These are phyloP conservation scores for Paraurostyla sp. DNA, from an alignment of 73 alveolate genomes.

Conservation along the genomic window DNA sequence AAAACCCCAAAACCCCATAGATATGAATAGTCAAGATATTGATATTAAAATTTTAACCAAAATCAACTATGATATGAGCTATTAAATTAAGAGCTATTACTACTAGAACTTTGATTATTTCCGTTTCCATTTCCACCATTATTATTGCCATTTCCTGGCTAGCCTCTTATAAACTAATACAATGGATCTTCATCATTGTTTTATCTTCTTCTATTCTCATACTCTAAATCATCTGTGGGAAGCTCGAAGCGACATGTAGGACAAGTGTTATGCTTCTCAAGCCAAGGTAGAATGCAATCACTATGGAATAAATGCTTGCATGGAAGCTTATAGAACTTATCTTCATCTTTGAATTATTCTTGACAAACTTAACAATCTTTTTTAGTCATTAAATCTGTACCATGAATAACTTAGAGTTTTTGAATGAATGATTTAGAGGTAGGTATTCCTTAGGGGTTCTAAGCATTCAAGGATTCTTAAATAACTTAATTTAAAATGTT, in stretches of 20 bases:
- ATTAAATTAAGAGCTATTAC: too few relatives aligned
- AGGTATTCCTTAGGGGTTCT: constrained; percentile 7
- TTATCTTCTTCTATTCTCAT: constrained; percentile 85
- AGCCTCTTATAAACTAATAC: background rate
- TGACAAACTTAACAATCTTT: constrained; percentile 78
- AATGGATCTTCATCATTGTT: background rate
- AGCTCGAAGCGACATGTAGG: constrained; percentile 97
- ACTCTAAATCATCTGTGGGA: constrained; percentile 95
- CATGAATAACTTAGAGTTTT: background rate
- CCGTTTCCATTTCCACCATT: constrained; percentile 4
- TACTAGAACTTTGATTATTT: too few relatives aligned
- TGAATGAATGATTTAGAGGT: constrained; percentile 5
- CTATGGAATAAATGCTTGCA: constrained; percentile 86
- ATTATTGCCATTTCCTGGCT: background rate
- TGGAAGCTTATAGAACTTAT: constrained; percentile 70
- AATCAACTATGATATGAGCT: constrained; percentile 12
- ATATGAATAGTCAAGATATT: too few relatives aligned
- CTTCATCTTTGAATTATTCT: constrained; percentile 69
- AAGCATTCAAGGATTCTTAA: background rate
- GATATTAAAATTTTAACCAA: too few relatives aligned
- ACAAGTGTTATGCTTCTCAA: constrained; percentile 94
- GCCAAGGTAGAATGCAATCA: constrained; percentile 89
- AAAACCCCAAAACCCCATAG: too few relatives aligned
- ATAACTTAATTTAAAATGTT: constrained; percentile 14
- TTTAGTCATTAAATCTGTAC: constrained; percentile 9